Evolutionary conservation across 2,329 filamentous ascomycete genomes (phyloP).

Genomic region (Fusarium nygamai): DNA sequence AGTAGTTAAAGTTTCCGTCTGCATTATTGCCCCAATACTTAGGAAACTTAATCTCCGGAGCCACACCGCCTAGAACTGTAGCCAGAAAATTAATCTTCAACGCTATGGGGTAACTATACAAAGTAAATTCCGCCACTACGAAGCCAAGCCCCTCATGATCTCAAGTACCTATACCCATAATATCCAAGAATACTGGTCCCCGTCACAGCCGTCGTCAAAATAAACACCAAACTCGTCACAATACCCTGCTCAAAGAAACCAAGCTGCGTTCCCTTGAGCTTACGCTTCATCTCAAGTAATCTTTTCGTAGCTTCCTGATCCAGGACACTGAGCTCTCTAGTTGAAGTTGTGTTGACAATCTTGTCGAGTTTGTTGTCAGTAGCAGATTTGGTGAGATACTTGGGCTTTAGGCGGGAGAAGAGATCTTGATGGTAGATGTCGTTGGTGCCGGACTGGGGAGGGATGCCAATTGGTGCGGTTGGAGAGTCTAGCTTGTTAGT

Average conservation of each 20-base stretch:
- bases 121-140: background rate
- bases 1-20: too few species aligned
- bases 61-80: background rate
- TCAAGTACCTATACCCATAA: conserved; percentile 8
- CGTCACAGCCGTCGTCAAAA: conserved; percentile 12
- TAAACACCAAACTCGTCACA: conserved; percentile 17
- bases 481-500: conserved; percentile 3
- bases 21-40: too few species aligned
- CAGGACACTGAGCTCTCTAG: background rate
- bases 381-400: conserved; percentile 5
- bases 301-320: conserved; percentile 11
- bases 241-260: conserved; percentile 34
- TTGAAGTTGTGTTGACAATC: background rate
- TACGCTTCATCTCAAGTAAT: conserved; percentile 10
- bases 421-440: conserved; percentile 1
- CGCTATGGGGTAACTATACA: background rate
- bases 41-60: too few species aligned
- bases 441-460: background rate
- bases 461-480: background rate
- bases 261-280: conserved; percentile 11
- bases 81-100: background rate
- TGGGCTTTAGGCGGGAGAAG: conserved; percentile 17
- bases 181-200: conserved; percentile 21
- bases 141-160: background rate
- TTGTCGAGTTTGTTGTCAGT: background rate